A percentile compares a stretch with the other conserved stretches of the same genome.
Evolutionary conservation across 192 early-diverging fungal species (phyloP).

Genomic region (Coemansia sp.): DNA sequence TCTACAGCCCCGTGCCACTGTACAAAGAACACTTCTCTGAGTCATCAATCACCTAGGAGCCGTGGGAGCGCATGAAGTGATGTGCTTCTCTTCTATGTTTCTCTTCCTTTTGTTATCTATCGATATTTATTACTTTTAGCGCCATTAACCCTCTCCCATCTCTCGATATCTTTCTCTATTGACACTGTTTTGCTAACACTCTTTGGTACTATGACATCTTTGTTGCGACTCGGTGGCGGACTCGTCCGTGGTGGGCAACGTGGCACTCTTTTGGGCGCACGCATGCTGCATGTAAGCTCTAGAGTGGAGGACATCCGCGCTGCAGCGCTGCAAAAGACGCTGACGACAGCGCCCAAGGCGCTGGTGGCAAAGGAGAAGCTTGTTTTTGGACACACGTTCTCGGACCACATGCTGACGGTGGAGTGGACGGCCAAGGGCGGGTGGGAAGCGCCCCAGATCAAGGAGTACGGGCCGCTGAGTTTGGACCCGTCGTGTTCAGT

Average conservation of each 20-base stretch:
- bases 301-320: constrained; percentile 6
- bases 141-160: background rate
- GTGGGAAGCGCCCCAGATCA: constrained; percentile 77
- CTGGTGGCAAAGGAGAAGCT: constrained; percentile 66
- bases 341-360: constrained; percentile 57
- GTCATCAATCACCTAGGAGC: background rate
- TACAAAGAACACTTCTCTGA: background rate
- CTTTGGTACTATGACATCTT: constrained; percentile 4
- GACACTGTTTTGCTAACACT: background rate
- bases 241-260: background rate
- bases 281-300: constrained; percentile 6
- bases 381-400: constrained; percentile 86
- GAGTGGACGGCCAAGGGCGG: constrained; percentile 74
- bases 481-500: constrained; percentile 87
- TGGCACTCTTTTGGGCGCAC: background rate
- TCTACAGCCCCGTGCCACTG: background rate
- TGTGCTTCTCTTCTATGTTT: background rate
- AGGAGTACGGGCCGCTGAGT: constrained; percentile 75
- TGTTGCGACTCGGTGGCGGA: constrained; percentile 3
- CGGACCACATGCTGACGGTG: constrained; percentile 90
- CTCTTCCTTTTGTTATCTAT: background rate
- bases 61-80: constrained; percentile 6
- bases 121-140: background rate
- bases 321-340: constrained; percentile 13
- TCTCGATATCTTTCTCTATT: no score